Evolutionary conservation across 2,329 filamentous ascomycete species (phyloP).

Genomic region (Immersiporthe knoxdaviesiana): DNA sequence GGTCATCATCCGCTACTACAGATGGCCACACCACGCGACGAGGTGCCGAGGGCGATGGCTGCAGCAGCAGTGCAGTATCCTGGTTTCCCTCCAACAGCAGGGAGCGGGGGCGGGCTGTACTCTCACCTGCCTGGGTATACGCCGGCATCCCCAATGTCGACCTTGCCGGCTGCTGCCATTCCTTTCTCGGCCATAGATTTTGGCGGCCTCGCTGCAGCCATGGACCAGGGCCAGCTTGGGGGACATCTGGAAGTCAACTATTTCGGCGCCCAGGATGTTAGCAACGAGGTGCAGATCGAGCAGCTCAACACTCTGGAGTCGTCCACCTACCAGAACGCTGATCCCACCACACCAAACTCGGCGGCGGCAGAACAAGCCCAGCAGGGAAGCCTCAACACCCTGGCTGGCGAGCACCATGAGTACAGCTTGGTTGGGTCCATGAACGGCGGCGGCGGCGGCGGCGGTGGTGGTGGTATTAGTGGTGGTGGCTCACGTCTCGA

Average conservation of each 20-base stretch:
- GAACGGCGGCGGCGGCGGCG: neutral
- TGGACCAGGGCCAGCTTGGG: neutral
- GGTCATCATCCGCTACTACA: neutral
- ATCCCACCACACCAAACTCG: constrained; percentile 20
- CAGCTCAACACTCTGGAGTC: neutral
- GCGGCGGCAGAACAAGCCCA: neutral
- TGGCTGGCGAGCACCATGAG: constrained; percentile 1
- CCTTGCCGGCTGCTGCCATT: neutral
- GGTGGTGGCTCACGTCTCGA: neutral
- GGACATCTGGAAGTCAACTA: neutral
- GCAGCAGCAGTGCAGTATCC: constrained; percentile 1
- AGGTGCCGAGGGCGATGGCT: too few relatives aligned
- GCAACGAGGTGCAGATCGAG: neutral
- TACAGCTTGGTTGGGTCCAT: constrained; percentile 3
- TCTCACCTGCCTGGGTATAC: neutral
- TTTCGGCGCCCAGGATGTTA: neutral
- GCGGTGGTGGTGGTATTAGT: neutral
- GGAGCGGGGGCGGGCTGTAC: constrained; percentile 2
- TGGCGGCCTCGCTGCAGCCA: neutral
- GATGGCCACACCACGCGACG: neutral
- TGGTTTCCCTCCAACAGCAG: neutral
- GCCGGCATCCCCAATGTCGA: neutral
- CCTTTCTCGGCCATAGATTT: neutral
- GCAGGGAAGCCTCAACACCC: neutral
- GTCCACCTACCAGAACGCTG: constrained; percentile 3